Evolutionary conservation across 2,329 filamentous ascomycete species (phyloP), one percentile per base, ranked within the genome.

Genomic region (Fusarium sp.): DNA sequence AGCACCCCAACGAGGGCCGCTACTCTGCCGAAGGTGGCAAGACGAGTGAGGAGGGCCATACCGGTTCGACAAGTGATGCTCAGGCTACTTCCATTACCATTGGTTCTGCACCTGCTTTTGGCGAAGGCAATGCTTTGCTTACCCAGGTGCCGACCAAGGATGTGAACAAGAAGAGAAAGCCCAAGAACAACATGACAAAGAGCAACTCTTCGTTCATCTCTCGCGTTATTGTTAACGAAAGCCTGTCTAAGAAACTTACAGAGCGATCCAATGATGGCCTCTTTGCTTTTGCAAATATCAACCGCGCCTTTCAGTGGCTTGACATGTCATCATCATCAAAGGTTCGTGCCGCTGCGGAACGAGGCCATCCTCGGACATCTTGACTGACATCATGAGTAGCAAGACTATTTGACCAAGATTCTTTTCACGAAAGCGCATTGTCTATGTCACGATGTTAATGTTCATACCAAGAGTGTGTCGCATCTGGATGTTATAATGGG

Each of bases 171-270:
- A 89, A 91, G 80, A 90, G 92, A 79, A 99, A 99, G 82, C 96
- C 96, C 5, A 99, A 98, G 87, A 98, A 96, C 83, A 98, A 97
- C 82, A 96, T 99, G 82, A 92, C 96, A 59, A 99, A 99, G 86
- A 98, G 95, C 84, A 98, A 97, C 82, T 99, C 96, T 15, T 97
- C 96, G 2, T 99, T 98, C 80, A 96, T 99, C 35, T 98, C 96
- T n/a, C 88, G 96, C 61, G 96, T 98, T 37, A 97, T 98, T 73
- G 92, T 95, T 21, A 94, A 97, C 78, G 96, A 99, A 77, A 88
- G 88, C 9, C 83, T 97, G 61, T 88, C 89, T 28, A 97, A 96
- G 83, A 91, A 93, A 73, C 83, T 98, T 71, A 89, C 90, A 54
- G 96, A 98, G 37, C 91, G 94, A 71, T 90, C 91, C 18, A 86